These are phyloP conservation scores for Alternaria gaisen DNA, from an alignment of 2,329 filamentous ascomycete genomes.

Conservation along the genomic window DNA sequence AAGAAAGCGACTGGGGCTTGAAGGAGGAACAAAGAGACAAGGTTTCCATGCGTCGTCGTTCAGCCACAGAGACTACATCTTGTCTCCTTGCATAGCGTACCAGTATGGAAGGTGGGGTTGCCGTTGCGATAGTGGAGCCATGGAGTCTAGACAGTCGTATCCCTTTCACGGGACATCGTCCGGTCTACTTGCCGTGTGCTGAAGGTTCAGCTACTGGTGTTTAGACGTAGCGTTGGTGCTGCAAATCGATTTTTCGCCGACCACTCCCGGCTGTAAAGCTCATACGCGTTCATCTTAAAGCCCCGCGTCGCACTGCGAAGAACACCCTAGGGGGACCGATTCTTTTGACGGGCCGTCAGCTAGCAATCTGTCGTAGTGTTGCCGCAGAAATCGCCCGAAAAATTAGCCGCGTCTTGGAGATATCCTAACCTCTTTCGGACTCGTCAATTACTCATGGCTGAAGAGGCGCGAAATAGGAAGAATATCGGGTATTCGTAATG, in stretches of 20 bases:
- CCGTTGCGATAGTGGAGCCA: not conserved
- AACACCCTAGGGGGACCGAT: not conserved
- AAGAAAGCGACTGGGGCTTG: not conserved
- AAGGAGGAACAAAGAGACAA: not conserved
- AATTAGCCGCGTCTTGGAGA: not conserved
- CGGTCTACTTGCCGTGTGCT: not conserved
- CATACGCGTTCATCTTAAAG: not conserved
- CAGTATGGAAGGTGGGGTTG: not conserved
- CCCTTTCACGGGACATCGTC: not conserved
- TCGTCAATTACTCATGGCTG: not conserved
- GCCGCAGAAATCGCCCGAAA: not conserved
- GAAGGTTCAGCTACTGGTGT: not conserved
- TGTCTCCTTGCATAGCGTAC: not conserved
- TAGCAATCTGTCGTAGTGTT: not conserved
- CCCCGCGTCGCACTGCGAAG: not conserved
- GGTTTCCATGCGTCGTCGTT: not conserved
- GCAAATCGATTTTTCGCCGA: not conserved
- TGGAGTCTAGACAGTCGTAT: not conserved
- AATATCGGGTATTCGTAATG: not conserved
- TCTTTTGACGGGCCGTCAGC: not conserved
- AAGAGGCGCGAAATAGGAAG: not conserved
- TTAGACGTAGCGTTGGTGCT: not conserved
- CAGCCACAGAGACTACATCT: not conserved
- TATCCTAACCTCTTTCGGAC: not conserved
- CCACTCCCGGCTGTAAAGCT: not conserved